These are phyloP conservation scores for Arabis hirsuta DNA, from an alignment of 345 rosid genomes.

Conservation along the genomic window DNA sequence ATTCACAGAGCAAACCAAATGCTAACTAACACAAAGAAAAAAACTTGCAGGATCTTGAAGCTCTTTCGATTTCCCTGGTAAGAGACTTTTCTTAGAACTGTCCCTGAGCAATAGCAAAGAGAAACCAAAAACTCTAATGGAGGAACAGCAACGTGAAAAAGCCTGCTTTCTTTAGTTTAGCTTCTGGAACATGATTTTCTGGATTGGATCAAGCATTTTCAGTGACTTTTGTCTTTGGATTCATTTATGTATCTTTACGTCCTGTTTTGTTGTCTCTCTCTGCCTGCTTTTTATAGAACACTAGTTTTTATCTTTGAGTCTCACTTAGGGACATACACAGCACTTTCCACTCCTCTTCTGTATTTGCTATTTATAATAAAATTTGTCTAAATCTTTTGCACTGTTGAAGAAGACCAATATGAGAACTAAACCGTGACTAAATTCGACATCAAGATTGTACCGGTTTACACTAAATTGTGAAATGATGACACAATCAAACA, in stretches of 20 bases:
- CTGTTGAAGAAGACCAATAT: background rate
- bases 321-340: slow-evolving; percentile 21
- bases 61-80: slow-evolving; percentile 12
- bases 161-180: slow-evolving; percentile 32
- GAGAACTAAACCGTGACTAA: background rate
- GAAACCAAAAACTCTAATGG: background rate
- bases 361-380: too few relatives aligned
- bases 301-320: slow-evolving; percentile 19
- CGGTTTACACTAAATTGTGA: background rate
- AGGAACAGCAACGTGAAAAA: slow-evolving; percentile 15
- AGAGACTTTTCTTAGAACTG: slow-evolving; percentile 19
- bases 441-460: background rate
- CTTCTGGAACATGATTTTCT: slow-evolving; percentile 35
- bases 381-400: slow-evolving; percentile 1
- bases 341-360: slow-evolving; percentile 10
- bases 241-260: slow-evolving; percentile 36
- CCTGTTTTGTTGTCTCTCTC: slow-evolving; percentile 15
- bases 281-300: slow-evolving; percentile 11
- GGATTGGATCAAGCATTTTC: slow-evolving; percentile 34
- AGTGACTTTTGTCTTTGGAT: slow-evolving; percentile 33
- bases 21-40: slow-evolving; percentile 25
- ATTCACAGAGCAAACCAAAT: slow-evolving; percentile 21
- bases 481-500: background rate
- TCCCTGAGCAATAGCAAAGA: slow-evolving; percentile 27
- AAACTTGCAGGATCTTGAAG: slow-evolving; percentile 41